Base-by-base conservation (phyloP, 2,329 filamentous ascomycete species). In the Annulohypoxylon truncatum region DNA sequence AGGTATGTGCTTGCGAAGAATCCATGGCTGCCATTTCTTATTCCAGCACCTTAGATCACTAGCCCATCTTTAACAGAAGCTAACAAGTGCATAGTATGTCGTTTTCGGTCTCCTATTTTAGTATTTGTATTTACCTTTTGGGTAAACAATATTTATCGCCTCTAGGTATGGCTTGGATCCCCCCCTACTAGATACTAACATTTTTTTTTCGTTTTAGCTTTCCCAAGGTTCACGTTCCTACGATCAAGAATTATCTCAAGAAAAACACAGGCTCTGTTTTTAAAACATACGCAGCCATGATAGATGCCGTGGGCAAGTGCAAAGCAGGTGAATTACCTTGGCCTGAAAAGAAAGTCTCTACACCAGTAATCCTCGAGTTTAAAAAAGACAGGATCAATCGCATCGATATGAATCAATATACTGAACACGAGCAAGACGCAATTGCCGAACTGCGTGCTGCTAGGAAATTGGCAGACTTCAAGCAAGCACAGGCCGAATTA, bases 381-480 rank as follows among this genome's bases (percentile, higher is more conserved):
- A 46, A 26, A 4, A 57, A 62, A 1, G 68, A 72, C 1, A 57
- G 29, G 3, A 40, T 76, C 7, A 10, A 67, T 0, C 50, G 55
- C 1, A 67, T 77, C 13, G 47, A 73, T 13, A 65, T 70, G 2
- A 70, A 76, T n/a, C 4, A 20, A 0, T 60, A 59, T 3, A 59
- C 26, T 5, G 24, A 53, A 0, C 66, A 55, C 5, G 64, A 77
- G n/a, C 74, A 68, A 54, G 75, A 76, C 9, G 79, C 77, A 0
- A 54, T 81, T 8, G 72, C 73, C n/a, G 84, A 85, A 67, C 76
- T 82, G 22, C 68, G 73, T 18, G 78, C 77, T 12, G 81, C 80
- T 2, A 75, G 79, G 53, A 71, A 71, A 13, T 51, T 81, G 18
- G 38, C 73, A 69, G 57, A 72, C 48, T 56, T 62, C 12, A 76